Conservation (phyloP, 2,329 filamentous ascomycete genomes). For the Cladosporium sp. region DNA sequence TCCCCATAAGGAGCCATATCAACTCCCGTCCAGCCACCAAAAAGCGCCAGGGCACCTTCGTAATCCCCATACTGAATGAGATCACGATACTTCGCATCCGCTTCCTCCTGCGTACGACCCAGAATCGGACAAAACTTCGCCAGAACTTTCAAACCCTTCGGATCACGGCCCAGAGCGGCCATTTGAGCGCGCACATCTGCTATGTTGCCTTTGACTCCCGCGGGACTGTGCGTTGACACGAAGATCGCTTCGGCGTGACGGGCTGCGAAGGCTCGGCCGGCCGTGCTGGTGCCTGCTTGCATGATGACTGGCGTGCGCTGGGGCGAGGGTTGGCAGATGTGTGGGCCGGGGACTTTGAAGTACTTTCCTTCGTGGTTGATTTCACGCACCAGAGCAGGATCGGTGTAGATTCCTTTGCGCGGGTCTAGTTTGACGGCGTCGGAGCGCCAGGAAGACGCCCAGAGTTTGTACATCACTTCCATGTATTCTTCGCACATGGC, state of each 20-base stretch:
- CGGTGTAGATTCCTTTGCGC: constrained; percentile 55
- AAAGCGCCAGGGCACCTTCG: constrained; percentile 65
- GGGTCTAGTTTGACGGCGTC: constrained; percentile 60
- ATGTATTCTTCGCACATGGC: constrained; percentile 60
- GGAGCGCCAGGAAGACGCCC: constrained; percentile 62
- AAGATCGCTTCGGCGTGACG: constrained; percentile 70
- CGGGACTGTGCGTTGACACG: constrained; percentile 60
- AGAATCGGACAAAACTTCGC: constrained; percentile 62
- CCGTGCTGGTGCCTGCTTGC: constrained; percentile 63
- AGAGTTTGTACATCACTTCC: constrained; percentile 57
- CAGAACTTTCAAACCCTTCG: constrained; percentile 60
- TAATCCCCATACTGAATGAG: constrained; percentile 57
- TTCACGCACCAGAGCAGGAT: constrained; percentile 53
- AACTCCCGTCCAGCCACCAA: constrained; percentile 70
- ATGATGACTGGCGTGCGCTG: constrained; percentile 65
- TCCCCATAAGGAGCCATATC: constrained; percentile 57
- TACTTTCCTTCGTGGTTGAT: constrained; percentile 64
- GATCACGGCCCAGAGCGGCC: constrained; percentile 52
- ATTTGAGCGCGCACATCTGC: constrained; percentile 59
- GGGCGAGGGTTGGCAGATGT: constrained; percentile 61
- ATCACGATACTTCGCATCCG: constrained; percentile 58
- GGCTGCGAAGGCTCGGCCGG: constrained; percentile 62
- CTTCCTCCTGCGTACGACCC: constrained; percentile 61
- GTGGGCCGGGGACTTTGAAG: constrained; percentile 60
- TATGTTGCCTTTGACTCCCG: constrained; percentile 57